Conservation (phyloP, 768 basidiomycete genomes). For the Pisolithus microcarpus region DNA sequence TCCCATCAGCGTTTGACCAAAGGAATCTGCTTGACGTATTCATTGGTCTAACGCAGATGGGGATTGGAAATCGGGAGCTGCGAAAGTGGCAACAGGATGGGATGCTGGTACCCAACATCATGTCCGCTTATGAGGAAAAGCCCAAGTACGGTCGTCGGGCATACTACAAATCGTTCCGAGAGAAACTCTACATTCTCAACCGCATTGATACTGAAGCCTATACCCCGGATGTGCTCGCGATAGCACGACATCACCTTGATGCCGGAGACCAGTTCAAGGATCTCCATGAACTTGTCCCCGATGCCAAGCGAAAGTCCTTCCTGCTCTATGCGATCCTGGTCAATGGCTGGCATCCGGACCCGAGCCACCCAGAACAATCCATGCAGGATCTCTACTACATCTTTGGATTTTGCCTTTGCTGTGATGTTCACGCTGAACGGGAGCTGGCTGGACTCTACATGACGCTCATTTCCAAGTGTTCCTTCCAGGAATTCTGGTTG, state of each 20-base stretch:
- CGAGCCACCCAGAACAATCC: not conserved
- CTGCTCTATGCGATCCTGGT: not conserved
- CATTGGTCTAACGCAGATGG: constrained; percentile 18
- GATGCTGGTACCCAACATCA: constrained; percentile 26
- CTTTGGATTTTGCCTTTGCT: constrained; percentile 12
- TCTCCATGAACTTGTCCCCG: not conserved
- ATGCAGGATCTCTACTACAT: not conserved
- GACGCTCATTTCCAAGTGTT: no score
- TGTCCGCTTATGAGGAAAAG: constrained; percentile 14
- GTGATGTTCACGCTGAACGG: not conserved
- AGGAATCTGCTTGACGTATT: no score
- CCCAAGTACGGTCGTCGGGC: constrained; percentile 17
- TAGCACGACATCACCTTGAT: not conserved
- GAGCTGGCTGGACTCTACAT: not conserved
- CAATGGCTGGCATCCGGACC: not conserved
- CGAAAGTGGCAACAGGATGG: constrained; percentile 26
- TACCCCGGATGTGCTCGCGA: not conserved
- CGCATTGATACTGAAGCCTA: not conserved
- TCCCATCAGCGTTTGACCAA: no score
- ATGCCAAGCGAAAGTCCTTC: not conserved
- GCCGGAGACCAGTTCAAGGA: not conserved
- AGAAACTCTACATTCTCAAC: constrained; percentile 26
- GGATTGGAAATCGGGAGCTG: constrained; percentile 16
- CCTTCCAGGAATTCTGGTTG: no score
- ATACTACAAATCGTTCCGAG: constrained; percentile 29